Evolutionary conservation across 2,329 filamentous ascomycete species (phyloP).

Genomic region (Didymella pomorum): DNA sequence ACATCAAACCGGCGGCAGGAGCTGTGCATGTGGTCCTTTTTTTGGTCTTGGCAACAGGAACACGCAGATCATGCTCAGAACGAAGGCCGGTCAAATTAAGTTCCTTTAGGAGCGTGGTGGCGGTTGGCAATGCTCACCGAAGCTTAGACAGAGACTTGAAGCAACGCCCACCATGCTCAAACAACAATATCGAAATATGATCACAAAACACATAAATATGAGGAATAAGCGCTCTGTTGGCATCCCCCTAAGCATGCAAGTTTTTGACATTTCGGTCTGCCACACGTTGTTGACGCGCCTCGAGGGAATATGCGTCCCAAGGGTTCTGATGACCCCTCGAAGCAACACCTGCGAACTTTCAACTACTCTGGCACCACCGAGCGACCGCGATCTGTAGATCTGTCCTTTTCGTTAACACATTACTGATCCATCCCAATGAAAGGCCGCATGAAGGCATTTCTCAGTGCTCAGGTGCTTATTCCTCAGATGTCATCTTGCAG

Average conservation of each 20-base stretch:
- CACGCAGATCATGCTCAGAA: neutral
- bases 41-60: neutral
- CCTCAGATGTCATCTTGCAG: conserved; percentile 6
- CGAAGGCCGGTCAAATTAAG: neutral
- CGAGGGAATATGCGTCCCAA: no score
- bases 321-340: neutral
- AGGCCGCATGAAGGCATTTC: neutral
- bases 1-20: neutral
- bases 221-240: no score
- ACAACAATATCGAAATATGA: neutral
- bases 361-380: neutral
- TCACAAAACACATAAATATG: neutral
- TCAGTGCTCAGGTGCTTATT: conserved; percentile 4
- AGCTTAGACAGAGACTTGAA: neutral
- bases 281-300: no score
- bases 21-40: neutral
- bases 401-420: no score
- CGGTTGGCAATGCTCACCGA: neutral
- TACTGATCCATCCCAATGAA: neutral
- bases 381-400: no score
- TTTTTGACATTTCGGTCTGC: no score
- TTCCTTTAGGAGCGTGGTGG: neutral
- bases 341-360: neutral
- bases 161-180: no score
- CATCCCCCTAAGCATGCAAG: no score